These are phyloP conservation scores for Vitis rupestris DNA, from an alignment of 164 flowering plant species.

Conservation along the genomic window DNA sequence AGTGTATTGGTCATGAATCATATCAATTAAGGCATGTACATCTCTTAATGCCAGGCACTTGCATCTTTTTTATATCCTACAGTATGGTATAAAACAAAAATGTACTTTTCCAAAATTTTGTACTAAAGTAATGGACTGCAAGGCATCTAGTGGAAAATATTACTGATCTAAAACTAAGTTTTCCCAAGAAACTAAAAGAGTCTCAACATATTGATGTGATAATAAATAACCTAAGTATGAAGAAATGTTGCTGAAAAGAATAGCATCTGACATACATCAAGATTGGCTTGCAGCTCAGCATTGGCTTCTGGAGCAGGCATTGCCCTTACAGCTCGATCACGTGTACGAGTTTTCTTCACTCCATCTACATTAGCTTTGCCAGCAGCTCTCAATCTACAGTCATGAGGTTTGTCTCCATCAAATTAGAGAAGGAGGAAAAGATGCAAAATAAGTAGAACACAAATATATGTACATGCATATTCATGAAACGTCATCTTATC, in stretches of 20 bases:
- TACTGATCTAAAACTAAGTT: background rate
- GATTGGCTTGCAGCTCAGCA: conserved; percentile 77
- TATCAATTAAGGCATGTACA: too few species aligned
- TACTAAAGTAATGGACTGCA: too few species aligned
- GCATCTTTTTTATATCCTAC: too few species aligned
- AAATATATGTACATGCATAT: background rate
- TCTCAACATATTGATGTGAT: background rate
- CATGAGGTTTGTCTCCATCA: background rate
- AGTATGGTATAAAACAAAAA: too few species aligned
- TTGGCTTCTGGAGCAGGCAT: conserved; percentile 87
- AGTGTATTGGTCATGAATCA: too few species aligned
- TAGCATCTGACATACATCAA: conserved; percentile 66
- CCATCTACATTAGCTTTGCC: conserved; percentile 67
- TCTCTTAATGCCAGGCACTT: too few species aligned
- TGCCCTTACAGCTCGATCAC: conserved; percentile 65
- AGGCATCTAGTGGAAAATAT: background rate
- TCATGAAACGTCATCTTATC: background rate
- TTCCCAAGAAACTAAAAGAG: background rate
- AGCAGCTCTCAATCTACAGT: conserved; percentile 70
- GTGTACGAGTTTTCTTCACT: conserved; percentile 60
- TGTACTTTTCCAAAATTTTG: too few species aligned
- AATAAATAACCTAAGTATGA: background rate
- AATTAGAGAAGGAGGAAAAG: background rate
- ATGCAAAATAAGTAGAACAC: background rate
- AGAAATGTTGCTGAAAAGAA: conserved; percentile 1